These are phyloP conservation scores for Boeremia lycopersici DNA, from an alignment of 2,329 filamentous ascomycete species.

Conservation along the genomic window DNA sequence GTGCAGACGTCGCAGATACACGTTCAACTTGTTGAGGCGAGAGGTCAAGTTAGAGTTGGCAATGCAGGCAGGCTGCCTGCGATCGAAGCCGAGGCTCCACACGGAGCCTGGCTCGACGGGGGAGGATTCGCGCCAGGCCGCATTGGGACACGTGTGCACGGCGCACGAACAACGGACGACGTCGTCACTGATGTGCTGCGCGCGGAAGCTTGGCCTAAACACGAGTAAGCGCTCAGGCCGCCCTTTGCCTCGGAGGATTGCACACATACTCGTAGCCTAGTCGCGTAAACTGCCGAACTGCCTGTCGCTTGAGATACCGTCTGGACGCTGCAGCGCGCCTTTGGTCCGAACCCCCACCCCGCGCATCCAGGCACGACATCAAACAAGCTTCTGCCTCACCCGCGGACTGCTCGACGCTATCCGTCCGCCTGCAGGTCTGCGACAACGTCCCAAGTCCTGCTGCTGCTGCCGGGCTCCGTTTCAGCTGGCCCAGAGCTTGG, in stretches of 20 bases:
- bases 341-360: slow-evolving; percentile 14
- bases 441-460: slow-evolving; percentile 29
- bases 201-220: neutral
- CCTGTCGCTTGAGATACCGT: too few species aligned
- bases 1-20: neutral
- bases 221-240: neutral
- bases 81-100: slow-evolving; percentile 16
- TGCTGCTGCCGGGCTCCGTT: slow-evolving; percentile 37
- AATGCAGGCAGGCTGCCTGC: neutral
- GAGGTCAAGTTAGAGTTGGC: slow-evolving; percentile 16
- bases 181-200: neutral
- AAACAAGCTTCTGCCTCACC: slow-evolving; percentile 33
- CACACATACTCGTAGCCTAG: neutral
- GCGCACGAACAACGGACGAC: slow-evolving; percentile 14
- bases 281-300: slow-evolving; percentile 4
- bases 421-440: slow-evolving; percentile 35
- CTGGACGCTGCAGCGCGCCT: neutral
- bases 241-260: neutral
- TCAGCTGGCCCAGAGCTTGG: slow-evolving; percentile 32
- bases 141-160: neutral
- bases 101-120: slow-evolving; percentile 6
- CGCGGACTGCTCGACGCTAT: slow-evolving; percentile 22
- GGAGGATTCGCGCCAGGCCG: neutral
- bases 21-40: neutral
- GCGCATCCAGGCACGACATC: slow-evolving; percentile 18